Conservation (phyloP, 78 protist genomes). For the Bigelowiella natans region DNA sequence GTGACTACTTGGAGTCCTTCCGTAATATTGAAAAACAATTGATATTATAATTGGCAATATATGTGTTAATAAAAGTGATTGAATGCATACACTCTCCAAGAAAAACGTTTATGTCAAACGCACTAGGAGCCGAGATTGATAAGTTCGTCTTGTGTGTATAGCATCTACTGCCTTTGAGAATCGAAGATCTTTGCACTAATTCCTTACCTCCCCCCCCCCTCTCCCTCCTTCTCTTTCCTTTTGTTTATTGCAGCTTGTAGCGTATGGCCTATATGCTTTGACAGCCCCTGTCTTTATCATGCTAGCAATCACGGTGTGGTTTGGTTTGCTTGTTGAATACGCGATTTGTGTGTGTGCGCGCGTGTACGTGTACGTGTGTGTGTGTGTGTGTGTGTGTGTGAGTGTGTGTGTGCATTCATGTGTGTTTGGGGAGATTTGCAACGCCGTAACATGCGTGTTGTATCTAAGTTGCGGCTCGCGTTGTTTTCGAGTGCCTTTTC, state of each 20-base stretch:
- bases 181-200: background rate
- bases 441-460: too few species aligned
- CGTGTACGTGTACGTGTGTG: background rate
- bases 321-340: too few species aligned
- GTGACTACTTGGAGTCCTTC: too few species aligned
- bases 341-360: too few species aligned
- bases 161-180: background rate
- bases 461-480: background rate
- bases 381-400: background rate
- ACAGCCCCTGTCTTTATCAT: background rate
- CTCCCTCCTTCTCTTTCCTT: background rate
- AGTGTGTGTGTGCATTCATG: too few species aligned
- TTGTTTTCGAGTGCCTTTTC: background rate
- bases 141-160: too few species aligned
- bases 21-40: too few species aligned
- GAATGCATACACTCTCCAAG: background rate
- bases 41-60: too few species aligned
- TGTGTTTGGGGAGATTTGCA: too few species aligned
- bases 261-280: background rate
- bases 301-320: background rate
- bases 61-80: background rate
- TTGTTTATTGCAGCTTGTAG: background rate
- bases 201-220: background rate
- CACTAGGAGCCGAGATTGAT: too few species aligned
- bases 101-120: background rate